Evolutionary conservation across 495 filamentous ascomycete genomes (phyloP).

Genomic region (Penicillium salamii): DNA sequence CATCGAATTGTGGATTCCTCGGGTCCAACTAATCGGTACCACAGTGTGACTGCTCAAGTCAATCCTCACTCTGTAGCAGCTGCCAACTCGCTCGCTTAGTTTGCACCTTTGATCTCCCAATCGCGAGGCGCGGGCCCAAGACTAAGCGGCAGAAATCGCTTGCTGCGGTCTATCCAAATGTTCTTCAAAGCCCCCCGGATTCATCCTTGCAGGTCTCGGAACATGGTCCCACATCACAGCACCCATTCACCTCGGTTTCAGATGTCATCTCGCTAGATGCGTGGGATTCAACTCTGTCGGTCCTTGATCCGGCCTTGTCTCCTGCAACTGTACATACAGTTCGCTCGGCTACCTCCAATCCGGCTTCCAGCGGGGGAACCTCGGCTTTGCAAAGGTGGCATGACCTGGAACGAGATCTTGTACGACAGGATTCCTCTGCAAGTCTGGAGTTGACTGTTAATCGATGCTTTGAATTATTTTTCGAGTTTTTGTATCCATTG

Average conservation of each 20-base stretch:
- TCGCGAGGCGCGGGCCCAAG: constrained; percentile 19
- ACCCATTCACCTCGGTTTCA: neutral
- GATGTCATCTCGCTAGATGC: constrained; percentile 6
- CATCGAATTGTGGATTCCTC: neutral
- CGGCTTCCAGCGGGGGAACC: constrained; percentile 9
- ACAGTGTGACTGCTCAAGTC: constrained; percentile 14
- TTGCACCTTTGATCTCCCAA: constrained; percentile 21
- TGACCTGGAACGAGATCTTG: constrained; percentile 5
- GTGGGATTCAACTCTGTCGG: constrained; percentile 10
- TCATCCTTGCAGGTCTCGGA: constrained; percentile 3
- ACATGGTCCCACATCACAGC: neutral
- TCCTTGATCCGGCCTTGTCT: constrained; percentile 15
- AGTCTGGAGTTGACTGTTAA: constrained; percentile 12
- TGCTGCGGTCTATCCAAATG: neutral
- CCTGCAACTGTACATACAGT: constrained; percentile 17
- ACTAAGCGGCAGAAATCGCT: constrained; percentile 8
- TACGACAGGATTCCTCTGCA: neutral
- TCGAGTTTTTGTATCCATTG: constrained; percentile 26
- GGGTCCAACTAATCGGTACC: neutral
- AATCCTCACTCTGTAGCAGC: constrained; percentile 11
- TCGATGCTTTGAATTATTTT: constrained; percentile 24
- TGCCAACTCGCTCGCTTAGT: constrained; percentile 9
- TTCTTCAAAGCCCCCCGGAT: neutral
- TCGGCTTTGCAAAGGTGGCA: constrained; percentile 18
- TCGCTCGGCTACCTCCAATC: constrained; percentile 12